Evolutionary conservation across 345 rosid species (phyloP), one percentile per base, ranked within the genome.

Genomic region (Populus davidiana): DNA sequence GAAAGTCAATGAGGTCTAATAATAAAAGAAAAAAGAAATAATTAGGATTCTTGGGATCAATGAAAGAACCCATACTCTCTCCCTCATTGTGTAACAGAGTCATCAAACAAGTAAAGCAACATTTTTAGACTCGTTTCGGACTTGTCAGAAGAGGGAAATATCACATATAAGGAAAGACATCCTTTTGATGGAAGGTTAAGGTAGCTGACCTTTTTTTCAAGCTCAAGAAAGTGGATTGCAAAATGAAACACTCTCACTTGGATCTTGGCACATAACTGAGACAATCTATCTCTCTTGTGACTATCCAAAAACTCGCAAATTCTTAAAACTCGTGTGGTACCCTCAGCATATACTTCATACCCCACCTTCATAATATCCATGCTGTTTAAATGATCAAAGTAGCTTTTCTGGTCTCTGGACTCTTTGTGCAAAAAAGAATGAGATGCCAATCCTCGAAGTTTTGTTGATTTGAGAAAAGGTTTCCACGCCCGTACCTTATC

Each of bases 401-500:
- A 70, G 67, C 76, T 75, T 85, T 83, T 90, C 64, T 80, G 85
- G 78, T 81, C 85, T 82, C 80, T 83, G 66, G 70, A 67, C 54
- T 80, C 87, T 82, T 82, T 83, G 73, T 81, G 87, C 56, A 81
- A 74, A 84, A 74, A 76, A 56, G 82, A 83, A 81, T 86, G 88
- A 79, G 96, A 89, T 44, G 86, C 84, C 76, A 91, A 79, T 65
- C 89, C 87, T 85, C 85, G 83, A 27, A 72, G 82, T 59, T 86
- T 92, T 70, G 86, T 78, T 71, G 73, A 77, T 86, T 89, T 95
- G 78, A 75, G 86, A 78, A 93, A 91, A 71, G 98, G 90, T 87
- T 91, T 95, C 99, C 99, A 95, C 18, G 89, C 82, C 69, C 97
- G 95, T 77, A 95, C 88, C 87, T 95, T 95, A 83, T 95, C 99